These are phyloP conservation scores for Rauvolfia tetraphylla DNA, from an alignment of 257 asterid genomes.

Conservation along the genomic window DNA sequence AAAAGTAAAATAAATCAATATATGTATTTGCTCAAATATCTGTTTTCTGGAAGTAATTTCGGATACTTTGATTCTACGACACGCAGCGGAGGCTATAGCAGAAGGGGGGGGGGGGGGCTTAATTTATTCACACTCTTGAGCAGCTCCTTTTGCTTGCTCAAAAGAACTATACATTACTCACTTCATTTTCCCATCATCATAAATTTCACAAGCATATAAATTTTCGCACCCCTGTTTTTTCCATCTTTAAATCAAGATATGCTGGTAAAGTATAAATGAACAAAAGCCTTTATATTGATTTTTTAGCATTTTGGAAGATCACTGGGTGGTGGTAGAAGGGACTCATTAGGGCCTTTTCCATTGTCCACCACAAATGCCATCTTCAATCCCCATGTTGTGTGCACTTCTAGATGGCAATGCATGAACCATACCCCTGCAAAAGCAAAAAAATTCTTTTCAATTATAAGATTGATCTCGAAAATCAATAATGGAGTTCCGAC, in stretches of 20 bases:
- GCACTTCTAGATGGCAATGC: conserved; percentile 62
- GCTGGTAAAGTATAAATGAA: not conserved
- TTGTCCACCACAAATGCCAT: conserved; percentile 69
- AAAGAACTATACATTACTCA: not conserved
- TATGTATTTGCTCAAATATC: no score
- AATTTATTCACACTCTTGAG: not conserved
- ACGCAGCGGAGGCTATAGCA: no score
- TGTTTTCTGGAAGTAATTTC: no score
- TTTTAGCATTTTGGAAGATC: conserved; percentile 60
- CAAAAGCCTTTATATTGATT: not conserved
- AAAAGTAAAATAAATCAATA: no score
- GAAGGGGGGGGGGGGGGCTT: not conserved
- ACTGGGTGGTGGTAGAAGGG: conserved; percentile 52
- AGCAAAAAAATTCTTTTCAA: not conserved
- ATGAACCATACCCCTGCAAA: conserved; percentile 57
- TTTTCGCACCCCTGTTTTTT: not conserved
- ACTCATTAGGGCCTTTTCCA: conserved; percentile 51
- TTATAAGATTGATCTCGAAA: not conserved
- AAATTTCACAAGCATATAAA: not conserved
- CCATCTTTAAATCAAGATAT: not conserved
- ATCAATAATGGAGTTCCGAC: not conserved
- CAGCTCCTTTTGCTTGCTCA: not conserved
- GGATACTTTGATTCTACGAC: no score
- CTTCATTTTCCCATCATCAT: not conserved
- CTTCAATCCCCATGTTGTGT: conserved; percentile 70